Conservation (phyloP, 176 grass and related monocot species). For the Avena insularis region DNA sequence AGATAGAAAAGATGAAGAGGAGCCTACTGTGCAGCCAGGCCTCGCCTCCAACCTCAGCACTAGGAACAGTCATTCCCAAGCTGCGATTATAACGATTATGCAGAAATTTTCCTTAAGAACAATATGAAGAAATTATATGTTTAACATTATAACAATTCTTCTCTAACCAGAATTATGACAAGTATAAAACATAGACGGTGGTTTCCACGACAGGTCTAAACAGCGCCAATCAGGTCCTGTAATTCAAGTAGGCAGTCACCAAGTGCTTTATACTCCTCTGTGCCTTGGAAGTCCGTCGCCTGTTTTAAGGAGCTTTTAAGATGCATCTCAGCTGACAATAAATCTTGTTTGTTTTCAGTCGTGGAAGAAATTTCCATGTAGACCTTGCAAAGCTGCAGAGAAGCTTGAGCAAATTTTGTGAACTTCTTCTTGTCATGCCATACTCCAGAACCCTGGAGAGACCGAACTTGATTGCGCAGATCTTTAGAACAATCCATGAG, state of each 20-base stretch:
- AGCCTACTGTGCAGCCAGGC: neutral
- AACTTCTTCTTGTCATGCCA: constrained; percentile 73
- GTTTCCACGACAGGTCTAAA: neutral
- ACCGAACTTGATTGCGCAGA: constrained; percentile 78
- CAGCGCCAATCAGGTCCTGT: neutral
- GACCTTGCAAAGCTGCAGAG: constrained; percentile 69
- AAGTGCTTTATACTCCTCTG: neutral
- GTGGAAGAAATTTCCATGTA: no score
- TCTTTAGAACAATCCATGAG: constrained; percentile 74
- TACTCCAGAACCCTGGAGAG: constrained; percentile 85
- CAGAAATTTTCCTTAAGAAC: neutral
- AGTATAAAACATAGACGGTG: neutral
- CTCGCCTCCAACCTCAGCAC: neutral
- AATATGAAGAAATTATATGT: neutral
- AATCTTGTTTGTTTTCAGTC: constrained; percentile 36
- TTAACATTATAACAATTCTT: neutral
- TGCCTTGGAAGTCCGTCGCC: constrained; percentile 35
- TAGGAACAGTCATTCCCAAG: neutral
- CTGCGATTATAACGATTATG: neutral
- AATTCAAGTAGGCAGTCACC: neutral
- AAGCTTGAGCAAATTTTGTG: constrained; percentile 71
- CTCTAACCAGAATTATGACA: neutral
- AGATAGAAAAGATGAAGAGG: neutral
- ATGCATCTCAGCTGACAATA: constrained; percentile 80
- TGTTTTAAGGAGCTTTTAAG: constrained; percentile 86